Conservation (phyloP, 306 rosid genomes). For the Castanea crenata region DNA sequence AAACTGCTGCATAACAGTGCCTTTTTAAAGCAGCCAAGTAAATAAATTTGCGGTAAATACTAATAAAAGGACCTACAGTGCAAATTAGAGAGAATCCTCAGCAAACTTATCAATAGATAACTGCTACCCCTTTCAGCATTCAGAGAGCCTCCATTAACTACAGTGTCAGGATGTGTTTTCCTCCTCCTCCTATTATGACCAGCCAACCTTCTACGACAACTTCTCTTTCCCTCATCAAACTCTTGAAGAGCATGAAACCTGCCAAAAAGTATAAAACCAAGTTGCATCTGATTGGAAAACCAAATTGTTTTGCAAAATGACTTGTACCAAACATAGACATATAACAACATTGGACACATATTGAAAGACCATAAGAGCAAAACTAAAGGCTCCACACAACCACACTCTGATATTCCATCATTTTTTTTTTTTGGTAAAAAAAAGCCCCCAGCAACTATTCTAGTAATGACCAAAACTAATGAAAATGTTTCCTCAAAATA, state of each 20-base stretch:
- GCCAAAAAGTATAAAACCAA: conserved; percentile 32
- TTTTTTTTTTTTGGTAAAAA: neutral
- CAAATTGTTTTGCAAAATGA: conserved; percentile 22
- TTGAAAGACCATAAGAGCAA: neutral
- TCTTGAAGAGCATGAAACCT: conserved; percentile 94
- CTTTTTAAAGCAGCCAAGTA: conserved; percentile 17
- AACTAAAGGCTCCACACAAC: conserved; percentile 1
- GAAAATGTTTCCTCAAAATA: conserved; percentile 10
- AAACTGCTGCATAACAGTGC: neutral
- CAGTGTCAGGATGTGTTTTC: conserved; percentile 68
- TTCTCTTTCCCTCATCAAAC: conserved; percentile 92
- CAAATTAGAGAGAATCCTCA: conserved; percentile 70
- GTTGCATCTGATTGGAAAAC: conserved; percentile 27
- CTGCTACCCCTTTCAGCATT: conserved; percentile 66
- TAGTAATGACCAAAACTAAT: conserved; percentile 1
- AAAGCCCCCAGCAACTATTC: neutral
- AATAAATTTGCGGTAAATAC: conserved; percentile 9
- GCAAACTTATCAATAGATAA: conserved; percentile 64
- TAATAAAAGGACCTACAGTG: conserved; percentile 58
- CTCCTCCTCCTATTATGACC: conserved; percentile 89
- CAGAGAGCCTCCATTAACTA: conserved; percentile 54
- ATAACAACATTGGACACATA: neutral
- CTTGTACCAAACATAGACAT: neutral
- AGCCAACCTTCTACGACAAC: conserved; percentile 91
- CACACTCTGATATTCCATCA: conserved; percentile 8